Base-by-base conservation (phyloP, 345 rosid genomes). In the Arabidopsis arenosa region DNA sequence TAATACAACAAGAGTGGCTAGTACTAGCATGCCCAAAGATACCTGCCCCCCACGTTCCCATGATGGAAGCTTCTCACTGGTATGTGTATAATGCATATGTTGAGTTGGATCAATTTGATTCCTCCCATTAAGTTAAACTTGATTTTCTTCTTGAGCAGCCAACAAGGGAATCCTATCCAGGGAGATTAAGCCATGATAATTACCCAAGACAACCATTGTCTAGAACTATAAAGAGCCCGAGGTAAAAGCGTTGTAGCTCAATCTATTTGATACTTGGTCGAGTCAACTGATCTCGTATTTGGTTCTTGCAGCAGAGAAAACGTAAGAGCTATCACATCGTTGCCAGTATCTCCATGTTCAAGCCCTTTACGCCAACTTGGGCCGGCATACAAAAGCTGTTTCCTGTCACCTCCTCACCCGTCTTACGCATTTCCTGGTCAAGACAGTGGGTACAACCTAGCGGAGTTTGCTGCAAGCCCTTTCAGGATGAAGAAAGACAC, bases 291-390 rank as follows among this genome's bases (percentile, higher is more conserved):
- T 36, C 9, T 6, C 6, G 39, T 69, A 23, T 60, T 55, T 33
- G 54, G 39, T 70, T 17, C 21, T 67, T 73, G 81, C 74, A 60
- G 79, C 82, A 95, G 99, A 82, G 96, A 89, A 70, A 88, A 84
- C 61, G 80, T 66, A 49, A 88, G 93, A 82, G 82, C 75, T 72
- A 92, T 89, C 40, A 80, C 93, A 1, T 95, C 99, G 3, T 80
- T 89, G 77, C 99, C 97, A 0, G 97, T 88, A 35, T 95, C 99
- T 66, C 99, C 97, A 33, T 84, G 85, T 81, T 86, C 99, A 66
- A 95, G 99, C 75, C 99, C 99, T 0, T 77, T 92, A 72, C 81
- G 99, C 36, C 85, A 88, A 41, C 54, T 70, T 40, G 93, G 89
- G 62, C 81, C 89, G 0, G 84, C 93, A 26, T 81, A 86, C 59